Evolutionary conservation across 805 yeast species (phyloP), one percentile per base, ranked within the genome.

Genomic region (Schwanniomyces pseudopolymorphus): DNA sequence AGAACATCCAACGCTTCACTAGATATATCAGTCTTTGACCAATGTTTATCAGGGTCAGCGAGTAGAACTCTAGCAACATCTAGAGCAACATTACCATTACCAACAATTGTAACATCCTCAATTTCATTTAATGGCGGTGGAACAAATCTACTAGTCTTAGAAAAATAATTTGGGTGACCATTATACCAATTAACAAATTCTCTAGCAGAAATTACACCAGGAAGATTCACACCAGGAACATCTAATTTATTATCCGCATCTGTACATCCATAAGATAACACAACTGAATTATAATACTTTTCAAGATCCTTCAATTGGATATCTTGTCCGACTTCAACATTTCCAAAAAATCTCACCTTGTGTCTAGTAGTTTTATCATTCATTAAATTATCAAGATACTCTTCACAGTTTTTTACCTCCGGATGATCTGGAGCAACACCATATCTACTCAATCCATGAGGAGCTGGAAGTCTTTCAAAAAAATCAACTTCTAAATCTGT

Each of bases 381-480:
- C 72, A 72, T 67, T 31, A 70, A 48, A 37, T 84, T 83, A 8
- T 75, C 77, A 60, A 94, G 85, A 43, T 90, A 83, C 16, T 86
- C 86, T 62, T 84, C 72, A 56, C 94, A 87, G 49, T 83, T 83
- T 63, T 91, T 92, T 26, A 94, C 98, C 58, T 94, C 98, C 0
- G 97, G 96, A 66, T 94, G 97, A 66, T 94, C 99, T 2, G 99
- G 99, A 0, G 99, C 97, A n/a, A 94, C 98, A 1, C 99, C 99
- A 61, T 80, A 91, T 28, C 99, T 69, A 36, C 91, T 83, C 27
- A 94, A 74, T 0, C 99, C 99, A 69, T 78, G 92, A 0, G 99
- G 99, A 5, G 90, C 84, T 0, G 97, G 96, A 21, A 84, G 69
- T 51, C 81, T 77, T 59, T 94, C 99, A 70, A 83, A 90, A 64